Evolutionary conservation across 2,329 filamentous ascomycete genomes (phyloP).

Genomic region (Cercospora zeina): DNA sequence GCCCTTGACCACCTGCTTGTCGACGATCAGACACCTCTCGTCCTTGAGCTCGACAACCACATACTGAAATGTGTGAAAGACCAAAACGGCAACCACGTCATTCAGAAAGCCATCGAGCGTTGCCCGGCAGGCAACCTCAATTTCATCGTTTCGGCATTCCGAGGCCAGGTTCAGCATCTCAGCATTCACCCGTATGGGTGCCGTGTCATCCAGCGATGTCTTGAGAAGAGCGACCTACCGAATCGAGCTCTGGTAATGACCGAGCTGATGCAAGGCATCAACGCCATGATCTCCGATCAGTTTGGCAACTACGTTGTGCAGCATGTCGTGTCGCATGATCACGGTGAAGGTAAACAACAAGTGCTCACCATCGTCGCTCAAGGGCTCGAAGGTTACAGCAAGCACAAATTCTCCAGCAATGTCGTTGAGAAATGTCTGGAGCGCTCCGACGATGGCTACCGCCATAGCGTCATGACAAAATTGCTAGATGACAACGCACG

Average conservation of each 20-base stretch:
- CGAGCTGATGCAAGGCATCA: conserved; percentile 73
- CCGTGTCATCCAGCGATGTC: conserved; percentile 86
- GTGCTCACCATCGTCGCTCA: conserved; percentile 73
- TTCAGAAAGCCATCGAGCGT: conserved; percentile 87
- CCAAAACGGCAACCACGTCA: conserved; percentile 92
- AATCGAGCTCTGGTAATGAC: conserved; percentile 69
- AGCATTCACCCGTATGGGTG: conserved; percentile 84
- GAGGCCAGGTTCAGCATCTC: conserved; percentile 70
- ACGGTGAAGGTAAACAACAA: conserved; percentile 67
- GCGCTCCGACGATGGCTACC: conserved; percentile 67
- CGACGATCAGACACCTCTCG: conserved; percentile 84
- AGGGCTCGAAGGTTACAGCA: conserved; percentile 74
- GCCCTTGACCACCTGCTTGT: conserved; percentile 85
- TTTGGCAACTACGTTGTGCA: conserved; percentile 97
- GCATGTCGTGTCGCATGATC: conserved; percentile 80
- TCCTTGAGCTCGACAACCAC: conserved; percentile 76
- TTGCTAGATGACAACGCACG: conserved; percentile 60
- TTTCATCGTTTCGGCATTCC: conserved; percentile 81
- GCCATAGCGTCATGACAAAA: conserved; percentile 63
- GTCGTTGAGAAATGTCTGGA: conserved; percentile 92
- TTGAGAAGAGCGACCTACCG: conserved; percentile 71
- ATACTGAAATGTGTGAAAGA: conserved; percentile 78
- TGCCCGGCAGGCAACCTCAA: conserved; percentile 75
- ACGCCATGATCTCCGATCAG: conserved; percentile 75
- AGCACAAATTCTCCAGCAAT: conserved; percentile 96